phyloP scores from a whole-genome alignment of 257 asterid species.

The Solanum medicagineum region DNA sequence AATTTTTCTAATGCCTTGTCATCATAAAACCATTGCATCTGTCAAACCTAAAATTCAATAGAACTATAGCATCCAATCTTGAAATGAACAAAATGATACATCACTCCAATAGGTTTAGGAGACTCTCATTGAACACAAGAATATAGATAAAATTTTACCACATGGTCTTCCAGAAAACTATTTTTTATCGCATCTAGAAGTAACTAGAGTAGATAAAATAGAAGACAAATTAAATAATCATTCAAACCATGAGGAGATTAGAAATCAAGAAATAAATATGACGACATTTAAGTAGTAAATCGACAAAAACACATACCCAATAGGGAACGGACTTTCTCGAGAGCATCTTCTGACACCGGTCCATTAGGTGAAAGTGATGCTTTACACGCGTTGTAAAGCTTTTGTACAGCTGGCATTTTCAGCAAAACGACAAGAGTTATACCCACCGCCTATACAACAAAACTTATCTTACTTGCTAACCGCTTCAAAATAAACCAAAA shows the following conservation, averaged over 20 bases:
- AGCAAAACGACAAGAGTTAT: conserved; percentile 13
- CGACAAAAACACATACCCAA: conserved; percentile 44
- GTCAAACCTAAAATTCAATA: background rate
- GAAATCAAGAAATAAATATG: background rate
- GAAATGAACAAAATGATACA: background rate
- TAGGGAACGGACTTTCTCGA: conserved; percentile 69
- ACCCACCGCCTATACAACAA: conserved; percentile 7
- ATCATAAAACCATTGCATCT: background rate
- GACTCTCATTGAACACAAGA: background rate
- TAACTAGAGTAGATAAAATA: background rate
- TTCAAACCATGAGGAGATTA: background rate
- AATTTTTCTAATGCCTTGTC: background rate
- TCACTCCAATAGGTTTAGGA: background rate
- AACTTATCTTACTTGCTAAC: background rate
- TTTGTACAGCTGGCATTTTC: conserved; percentile 98
- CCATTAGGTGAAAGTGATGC: conserved; percentile 80
- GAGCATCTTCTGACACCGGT: conserved; percentile 86
- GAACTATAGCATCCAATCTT: background rate
- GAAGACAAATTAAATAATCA: background rate
- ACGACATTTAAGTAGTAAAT: background rate
- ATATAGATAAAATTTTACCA: background rate
- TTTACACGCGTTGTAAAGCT: conserved; percentile 92
- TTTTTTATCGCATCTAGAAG: background rate
- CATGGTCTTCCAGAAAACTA: background rate
- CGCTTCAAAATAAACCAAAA: background rate